Conservation (phyloP, 495 filamentous ascomycete species). For the Trichoderma asperelloides region DNA sequence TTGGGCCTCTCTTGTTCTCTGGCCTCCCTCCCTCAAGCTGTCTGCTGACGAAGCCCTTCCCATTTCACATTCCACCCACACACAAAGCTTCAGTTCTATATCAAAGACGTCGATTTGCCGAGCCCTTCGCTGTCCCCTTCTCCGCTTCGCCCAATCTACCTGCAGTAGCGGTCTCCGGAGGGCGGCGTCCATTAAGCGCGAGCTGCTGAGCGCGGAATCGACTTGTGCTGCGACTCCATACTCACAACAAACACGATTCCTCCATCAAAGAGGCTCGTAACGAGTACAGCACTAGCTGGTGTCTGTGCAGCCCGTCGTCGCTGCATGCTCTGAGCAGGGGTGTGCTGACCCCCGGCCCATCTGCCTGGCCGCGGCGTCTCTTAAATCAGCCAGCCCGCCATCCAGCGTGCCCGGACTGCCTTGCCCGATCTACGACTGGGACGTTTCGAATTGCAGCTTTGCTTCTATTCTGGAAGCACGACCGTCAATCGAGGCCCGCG, state of each 20-base stretch:
- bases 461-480: constrained; percentile 6
- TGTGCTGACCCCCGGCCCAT: background rate
- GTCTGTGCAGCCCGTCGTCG: background rate
- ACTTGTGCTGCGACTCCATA: too few species aligned
- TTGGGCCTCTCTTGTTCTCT: background rate
- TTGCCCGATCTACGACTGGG: constrained; percentile 3
- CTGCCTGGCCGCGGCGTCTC: constrained; percentile 7
- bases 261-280: too few species aligned
- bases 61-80: background rate
- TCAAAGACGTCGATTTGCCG: background rate
- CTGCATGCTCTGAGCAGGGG: constrained; percentile 1
- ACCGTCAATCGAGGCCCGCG: constrained; percentile 4
- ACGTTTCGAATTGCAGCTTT: background rate
- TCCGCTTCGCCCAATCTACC: background rate
- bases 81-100: background rate
- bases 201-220: background rate
- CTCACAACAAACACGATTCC: too few species aligned
- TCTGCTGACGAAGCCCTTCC: background rate
- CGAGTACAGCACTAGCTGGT: background rate
- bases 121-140: background rate
- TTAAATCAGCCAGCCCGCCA: background rate
- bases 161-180: background rate
- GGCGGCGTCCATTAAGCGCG: background rate
- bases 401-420: constrained; percentile 5
- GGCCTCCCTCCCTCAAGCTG: background rate